Base-by-base conservation (phyloP, 768 basidiomycete genomes). In the Psilocybe tampanensis region DNA sequence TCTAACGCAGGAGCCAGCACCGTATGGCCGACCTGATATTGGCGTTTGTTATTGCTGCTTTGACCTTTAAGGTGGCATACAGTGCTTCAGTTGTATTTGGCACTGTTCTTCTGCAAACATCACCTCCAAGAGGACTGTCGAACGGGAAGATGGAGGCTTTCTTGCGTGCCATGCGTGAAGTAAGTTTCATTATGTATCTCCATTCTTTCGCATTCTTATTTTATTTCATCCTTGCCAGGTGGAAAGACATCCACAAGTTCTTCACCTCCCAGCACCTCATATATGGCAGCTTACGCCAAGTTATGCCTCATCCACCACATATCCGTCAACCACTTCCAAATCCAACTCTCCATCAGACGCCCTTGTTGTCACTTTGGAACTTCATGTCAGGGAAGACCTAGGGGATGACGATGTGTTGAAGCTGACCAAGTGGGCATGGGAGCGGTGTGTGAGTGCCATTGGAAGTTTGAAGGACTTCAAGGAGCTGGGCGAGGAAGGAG, bases 51-150 rank as follows among this genome's bases (percentile, higher is more conserved):
- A 85, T 94, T 52, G 88, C 94, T 0, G 67, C 88, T 11, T 74
- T 91, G 15, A 96, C 94, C 3, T 91, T 90, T 70, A 82, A 84
- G 36, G 80, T 95, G 21, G 90, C 97, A 0, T 96, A 95, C 68
- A 85, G 88, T 1, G 89, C 95, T 0, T 93, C 88, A 39, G 79
- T 88, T 11, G 84, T 92, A 0, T 89, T 96, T 12, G 96, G 94
- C 2, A 86, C 88, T 7, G 88, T 94, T 1, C 77, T 99, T 2
- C 71, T 98, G 13, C 97, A 98, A 72, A 98, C 97, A 0, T 85
- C 94, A 0, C 95, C 95, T 2, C 74, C 78, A 12, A 70, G 86
- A n/a, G 82, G 84, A 1, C 59, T 80, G 3, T 69, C 80, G 2
- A 80, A 80, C 22, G 85, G 83, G 0, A 83, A 88, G 56, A 94